These are phyloP conservation scores for Exophiala xenobiotica DNA, from an alignment of 2,329 filamentous ascomycete genomes.

Conservation along the genomic window DNA sequence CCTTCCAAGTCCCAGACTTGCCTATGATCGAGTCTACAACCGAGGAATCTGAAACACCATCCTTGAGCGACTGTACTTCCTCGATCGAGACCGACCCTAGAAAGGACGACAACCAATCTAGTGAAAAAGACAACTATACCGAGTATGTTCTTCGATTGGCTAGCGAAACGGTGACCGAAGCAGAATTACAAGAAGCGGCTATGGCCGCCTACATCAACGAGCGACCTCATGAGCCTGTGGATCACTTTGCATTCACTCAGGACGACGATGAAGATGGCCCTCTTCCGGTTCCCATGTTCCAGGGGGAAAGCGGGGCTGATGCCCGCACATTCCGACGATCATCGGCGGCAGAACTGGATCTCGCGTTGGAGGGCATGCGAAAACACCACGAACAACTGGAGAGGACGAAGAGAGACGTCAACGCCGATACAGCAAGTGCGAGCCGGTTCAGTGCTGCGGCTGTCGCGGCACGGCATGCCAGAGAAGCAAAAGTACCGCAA, in stretches of 20 bases:
- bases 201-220: constrained; percentile 52
- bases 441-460: constrained; percentile 37
- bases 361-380: constrained; percentile 80
- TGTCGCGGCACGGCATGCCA: constrained; percentile 30
- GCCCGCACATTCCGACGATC: constrained; percentile 40
- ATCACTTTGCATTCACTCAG: constrained; percentile 47
- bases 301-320: constrained; percentile 33
- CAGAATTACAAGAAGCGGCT: constrained; percentile 69
- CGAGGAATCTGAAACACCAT: constrained; percentile 52
- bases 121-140: constrained; percentile 65
- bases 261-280: constrained; percentile 35
- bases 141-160: constrained; percentile 77
- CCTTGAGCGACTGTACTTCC: constrained; percentile 43
- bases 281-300: constrained; percentile 31
- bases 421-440: constrained; percentile 35
- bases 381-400: constrained; percentile 68
- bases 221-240: constrained; percentile 45
- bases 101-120: constrained; percentile 28
- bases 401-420: constrained; percentile 46
- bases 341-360: constrained; percentile 54
- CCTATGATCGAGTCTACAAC: constrained; percentile 60
- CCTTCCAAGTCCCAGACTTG: constrained; percentile 61
- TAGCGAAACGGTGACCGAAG: constrained; percentile 70
- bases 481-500: constrained; percentile 20
- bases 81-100: constrained; percentile 38